Evolutionary conservation across 352 stramenopile species (phyloP), one percentile per base, ranked within the genome.

Genomic region (Phytophthora cactorum): DNA sequence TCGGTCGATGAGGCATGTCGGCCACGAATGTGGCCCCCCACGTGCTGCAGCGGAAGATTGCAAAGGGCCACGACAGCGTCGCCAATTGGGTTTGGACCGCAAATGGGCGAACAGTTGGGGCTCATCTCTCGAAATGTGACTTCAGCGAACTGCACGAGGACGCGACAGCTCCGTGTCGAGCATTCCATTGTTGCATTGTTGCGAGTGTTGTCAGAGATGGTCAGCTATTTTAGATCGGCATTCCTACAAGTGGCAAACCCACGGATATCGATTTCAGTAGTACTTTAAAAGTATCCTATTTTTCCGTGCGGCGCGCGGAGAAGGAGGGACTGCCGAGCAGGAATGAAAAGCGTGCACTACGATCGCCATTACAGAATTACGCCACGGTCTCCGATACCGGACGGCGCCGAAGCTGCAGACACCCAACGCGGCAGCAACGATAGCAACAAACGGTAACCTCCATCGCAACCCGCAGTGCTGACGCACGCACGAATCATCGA

Each of bases 41-140:
- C 10, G 28, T 74, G 66, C 59, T 68, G 59, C 50, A 36, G 54
- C 41, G 31, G 59, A 66, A 74, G 53, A 61, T 64, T 56, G 36
- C 36, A 43, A 43, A 43, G 36, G 36, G 50, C 52, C 57, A 68
- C 45, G 29, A 46, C 44, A 12, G 45, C 50, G 49, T 55, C 39
- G 47, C 25, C 34, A 43, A 59, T 73, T 44, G 31, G 41, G 32
- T 32, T 41, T 56, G 49, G 32, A 46, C 52, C 29, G 41, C 41
- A 63, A 44, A 47, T 7, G 49, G 36, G 41, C 9, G 34, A 53
- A 65, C 50, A 63, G 64, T 57, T 62, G 56, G 51, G 31, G 34
- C 52, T 47, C 12, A 59, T 59, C 38, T 45, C 29, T 56, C 50
- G 32, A 14, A 28, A 22, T 61, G 14, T 43, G 54, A 59, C 39